Evolutionary conservation across 1,284 basidiomycete species (phyloP).

Genomic region (Irpex sp.): DNA sequence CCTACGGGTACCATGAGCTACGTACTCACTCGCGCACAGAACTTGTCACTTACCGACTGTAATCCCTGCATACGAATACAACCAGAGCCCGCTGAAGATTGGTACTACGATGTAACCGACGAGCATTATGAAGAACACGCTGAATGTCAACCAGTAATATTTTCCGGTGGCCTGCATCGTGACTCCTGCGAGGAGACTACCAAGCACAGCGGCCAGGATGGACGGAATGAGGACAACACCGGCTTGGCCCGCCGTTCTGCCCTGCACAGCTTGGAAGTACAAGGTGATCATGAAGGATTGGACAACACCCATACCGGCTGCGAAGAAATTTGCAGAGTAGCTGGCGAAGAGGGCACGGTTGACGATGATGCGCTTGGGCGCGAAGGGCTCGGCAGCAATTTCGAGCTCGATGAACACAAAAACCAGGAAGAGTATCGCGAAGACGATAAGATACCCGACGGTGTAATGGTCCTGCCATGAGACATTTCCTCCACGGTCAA

Average conservation of each 20-base stretch:
- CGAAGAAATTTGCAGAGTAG: slow-evolving; percentile 59
- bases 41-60: slow-evolving; percentile 32
- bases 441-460: slow-evolving; percentile 21
- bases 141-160: slow-evolving; percentile 49
- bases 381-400: slow-evolving; percentile 54
- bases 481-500: slow-evolving; percentile 57
- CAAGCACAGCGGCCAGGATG: slow-evolving; percentile 42
- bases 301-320: slow-evolving; percentile 39
- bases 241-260: slow-evolving; percentile 41
- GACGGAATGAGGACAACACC: slow-evolving; percentile 48
- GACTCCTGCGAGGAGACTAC: slow-evolving; percentile 49
- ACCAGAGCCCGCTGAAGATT: slow-evolving; percentile 35
- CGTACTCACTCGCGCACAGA: neutral
- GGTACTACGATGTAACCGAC: slow-evolving; percentile 36
- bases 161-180: slow-evolving; percentile 56
- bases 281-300: slow-evolving; percentile 53
- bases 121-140: slow-evolving; percentile 36
- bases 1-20: slow-evolving; percentile 25
- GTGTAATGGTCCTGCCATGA: slow-evolving; percentile 44
- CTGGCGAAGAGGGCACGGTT: slow-evolving; percentile 47
- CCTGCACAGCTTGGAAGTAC: slow-evolving; percentile 54
- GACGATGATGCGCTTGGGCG: slow-evolving; percentile 49
- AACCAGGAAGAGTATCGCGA: slow-evolving; percentile 17
- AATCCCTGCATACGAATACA: slow-evolving; percentile 35
- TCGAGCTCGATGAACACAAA: slow-evolving; percentile 36